Conservation (phyloP, 768 basidiomycete species). For the Podaxis sp. region DNA sequence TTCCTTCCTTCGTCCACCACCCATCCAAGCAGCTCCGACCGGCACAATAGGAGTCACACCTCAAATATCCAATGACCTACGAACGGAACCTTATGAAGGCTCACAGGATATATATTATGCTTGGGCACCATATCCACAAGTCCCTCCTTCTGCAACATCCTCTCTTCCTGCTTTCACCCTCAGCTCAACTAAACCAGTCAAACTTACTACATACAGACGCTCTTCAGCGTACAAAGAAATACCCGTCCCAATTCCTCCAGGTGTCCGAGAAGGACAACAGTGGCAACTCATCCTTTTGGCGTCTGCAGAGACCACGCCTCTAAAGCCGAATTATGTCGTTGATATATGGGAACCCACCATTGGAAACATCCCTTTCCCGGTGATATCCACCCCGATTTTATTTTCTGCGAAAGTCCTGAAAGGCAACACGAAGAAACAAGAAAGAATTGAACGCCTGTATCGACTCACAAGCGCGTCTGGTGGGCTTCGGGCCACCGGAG, state of each 20-base stretch:
- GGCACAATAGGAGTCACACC: constrained; percentile 50
- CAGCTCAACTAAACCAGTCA: constrained; percentile 41
- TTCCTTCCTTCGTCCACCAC: background rate
- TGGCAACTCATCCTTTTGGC: constrained; percentile 64
- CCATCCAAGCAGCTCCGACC: constrained; percentile 24
- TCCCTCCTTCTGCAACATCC: background rate
- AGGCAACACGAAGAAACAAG: constrained; percentile 51
- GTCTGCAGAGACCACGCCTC: constrained; percentile 15
- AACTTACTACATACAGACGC: constrained; percentile 74
- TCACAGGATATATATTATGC: constrained; percentile 67
- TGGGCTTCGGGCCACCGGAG: constrained; percentile 19
- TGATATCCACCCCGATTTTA: constrained; percentile 66
- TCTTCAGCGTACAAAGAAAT: constrained; percentile 76
- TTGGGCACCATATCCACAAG: constrained; percentile 43
- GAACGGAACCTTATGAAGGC: constrained; percentile 66
- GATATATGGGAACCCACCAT: constrained; percentile 41
- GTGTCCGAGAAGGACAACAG: constrained; percentile 46
- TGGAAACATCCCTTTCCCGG: constrained; percentile 53
- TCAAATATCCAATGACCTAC: constrained; percentile 86
- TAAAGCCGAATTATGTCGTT: constrained; percentile 25
- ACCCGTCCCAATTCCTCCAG: constrained; percentile 59
- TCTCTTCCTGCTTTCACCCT: constrained; percentile 16
- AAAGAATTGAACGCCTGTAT: constrained; percentile 62
- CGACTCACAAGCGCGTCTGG: constrained; percentile 25
- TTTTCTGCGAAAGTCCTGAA: constrained; percentile 30